phyloP scores from a whole-genome alignment of 768 basidiomycete genomes.

The Xerocomus brunneocitrinus region DNA sequence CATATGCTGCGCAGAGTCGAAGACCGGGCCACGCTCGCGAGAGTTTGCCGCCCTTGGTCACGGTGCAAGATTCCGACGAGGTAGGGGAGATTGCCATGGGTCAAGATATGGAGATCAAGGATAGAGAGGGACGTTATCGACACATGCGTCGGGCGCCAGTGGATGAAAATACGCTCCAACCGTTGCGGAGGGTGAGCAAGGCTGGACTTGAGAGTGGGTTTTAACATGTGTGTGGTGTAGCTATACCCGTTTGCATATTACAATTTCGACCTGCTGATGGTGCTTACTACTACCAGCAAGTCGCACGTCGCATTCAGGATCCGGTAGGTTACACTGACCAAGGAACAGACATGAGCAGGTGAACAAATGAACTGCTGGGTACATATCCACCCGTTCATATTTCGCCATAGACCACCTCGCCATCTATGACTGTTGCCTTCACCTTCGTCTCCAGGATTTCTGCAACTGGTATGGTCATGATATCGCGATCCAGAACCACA shows the following conservation, averaged over 20 bases:
- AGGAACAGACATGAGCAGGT: not conserved
- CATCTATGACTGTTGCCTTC: conserved; percentile 71
- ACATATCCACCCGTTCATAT: conserved; percentile 15
- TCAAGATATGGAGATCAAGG: conserved; percentile 88
- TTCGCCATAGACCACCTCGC: conserved; percentile 57
- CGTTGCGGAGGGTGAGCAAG: conserved; percentile 86
- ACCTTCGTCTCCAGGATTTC: conserved; percentile 69
- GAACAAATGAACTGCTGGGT: not conserved
- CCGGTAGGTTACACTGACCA: not conserved
- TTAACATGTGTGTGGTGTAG: conserved; percentile 7
- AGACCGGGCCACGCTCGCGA: conserved; percentile 68
- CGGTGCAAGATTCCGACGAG: conserved; percentile 26
- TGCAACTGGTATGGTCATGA: conserved; percentile 57
- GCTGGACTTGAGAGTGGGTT: conserved; percentile 81
- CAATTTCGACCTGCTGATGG: conserved; percentile 3
- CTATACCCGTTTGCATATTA: conserved; percentile 15
- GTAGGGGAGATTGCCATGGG: conserved; percentile 42
- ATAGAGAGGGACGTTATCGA: conserved; percentile 77
- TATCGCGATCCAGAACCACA: conserved; percentile 75
- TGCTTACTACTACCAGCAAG: not conserved
- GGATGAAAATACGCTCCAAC: conserved; percentile 83
- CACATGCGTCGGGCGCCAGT: conserved; percentile 87
- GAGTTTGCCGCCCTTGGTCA: conserved; percentile 44
- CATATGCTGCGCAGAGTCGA: conserved; percentile 43
- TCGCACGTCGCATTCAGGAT: not conserved